A percentile compares a stretch with the other conserved stretches of the same genome.
Evolutionary conservation across 2,329 filamentous ascomycete species (phyloP).

Genomic region (Ophiocordyceps sinensis): DNA sequence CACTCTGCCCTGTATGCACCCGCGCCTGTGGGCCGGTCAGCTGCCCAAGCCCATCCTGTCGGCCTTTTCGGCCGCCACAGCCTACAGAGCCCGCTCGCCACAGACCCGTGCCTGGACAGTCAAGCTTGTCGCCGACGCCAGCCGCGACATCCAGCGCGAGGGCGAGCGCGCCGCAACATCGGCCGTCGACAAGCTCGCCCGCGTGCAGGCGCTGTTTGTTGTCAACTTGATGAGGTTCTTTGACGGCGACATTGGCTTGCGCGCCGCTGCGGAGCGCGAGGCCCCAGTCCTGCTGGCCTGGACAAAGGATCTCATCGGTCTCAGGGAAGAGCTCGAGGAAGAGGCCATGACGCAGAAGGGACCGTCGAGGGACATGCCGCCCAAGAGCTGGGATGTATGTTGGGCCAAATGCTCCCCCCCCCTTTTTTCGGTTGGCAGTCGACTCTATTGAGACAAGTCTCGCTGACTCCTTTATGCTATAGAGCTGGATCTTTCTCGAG

Average conservation of each 20-base stretch:
- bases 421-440: not conserved
- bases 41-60: conserved; percentile 24
- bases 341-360: conserved; percentile 5
- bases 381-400: conserved; percentile 27
- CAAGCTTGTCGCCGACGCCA: conserved; percentile 22
- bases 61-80: conserved; percentile 23
- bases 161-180: conserved; percentile 14
- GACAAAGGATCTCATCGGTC: conserved; percentile 17
- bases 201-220: conserved; percentile 26
- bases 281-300: conserved; percentile 20
- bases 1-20: conserved; percentile 27
- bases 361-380: conserved; percentile 17
- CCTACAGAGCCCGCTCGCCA: conserved; percentile 21
- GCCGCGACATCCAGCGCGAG: conserved; percentile 20
- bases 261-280: conserved; percentile 26
- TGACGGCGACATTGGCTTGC: conserved; percentile 26
- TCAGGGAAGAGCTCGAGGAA: conserved; percentile 19
- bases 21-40: conserved; percentile 23
- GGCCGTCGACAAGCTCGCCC: conserved; percentile 23
- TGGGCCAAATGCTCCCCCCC: not conserved
- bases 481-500: conserved; percentile 28
- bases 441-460: not conserved
- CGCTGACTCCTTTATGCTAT: not conserved
- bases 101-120: conserved; percentile 25
- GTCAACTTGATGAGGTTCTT: conserved; percentile 27